Percentiles rank a stretch among this genome's conserved stretches.
phyloP scores from a whole-genome alignment of 805 yeast species.

The Candida boleticola region DNA sequence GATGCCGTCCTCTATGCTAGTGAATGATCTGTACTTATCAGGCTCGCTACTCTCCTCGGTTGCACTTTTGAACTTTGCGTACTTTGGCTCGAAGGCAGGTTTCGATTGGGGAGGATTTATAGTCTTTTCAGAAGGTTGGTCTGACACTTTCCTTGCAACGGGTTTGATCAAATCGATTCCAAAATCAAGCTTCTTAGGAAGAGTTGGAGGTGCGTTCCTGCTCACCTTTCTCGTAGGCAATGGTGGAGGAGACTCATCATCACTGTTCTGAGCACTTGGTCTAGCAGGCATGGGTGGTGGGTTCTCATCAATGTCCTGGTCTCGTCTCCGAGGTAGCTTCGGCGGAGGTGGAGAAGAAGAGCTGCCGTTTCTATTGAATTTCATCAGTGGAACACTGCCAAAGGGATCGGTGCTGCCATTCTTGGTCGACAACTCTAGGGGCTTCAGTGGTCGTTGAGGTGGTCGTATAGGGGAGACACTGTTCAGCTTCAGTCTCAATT shows the following conservation, averaged over 20 bases:
- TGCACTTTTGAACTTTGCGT: background rate
- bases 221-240: conserved; percentile 10
- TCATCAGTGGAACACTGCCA: conserved; percentile 13
- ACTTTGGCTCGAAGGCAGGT: background rate
- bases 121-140: background rate
- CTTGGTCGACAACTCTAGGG: background rate
- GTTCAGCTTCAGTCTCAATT: conserved; percentile 23
- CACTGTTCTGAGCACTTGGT: background rate
- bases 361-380: conserved; percentile 14
- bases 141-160: conserved; percentile 10
- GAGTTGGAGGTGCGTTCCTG: background rate
- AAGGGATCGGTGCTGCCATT: background rate
- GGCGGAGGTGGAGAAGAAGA: conserved; percentile 10
- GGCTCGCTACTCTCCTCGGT: background rate
- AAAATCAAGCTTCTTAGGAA: conserved; percentile 7
- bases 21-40: conserved; percentile 15
- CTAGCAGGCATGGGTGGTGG: conserved; percentile 14
- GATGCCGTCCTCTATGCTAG: conserved; percentile 20
- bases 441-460: conserved; percentile 1
- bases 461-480: conserved; percentile 17
- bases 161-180: conserved; percentile 17
- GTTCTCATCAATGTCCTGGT: background rate
- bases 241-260: conserved; percentile 7
- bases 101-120: background rate
- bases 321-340: conserved; percentile 6